Evolutionary conservation across 2,329 filamentous ascomycete species (phyloP).

Genomic region (Cyphellophora attinorum): DNA sequence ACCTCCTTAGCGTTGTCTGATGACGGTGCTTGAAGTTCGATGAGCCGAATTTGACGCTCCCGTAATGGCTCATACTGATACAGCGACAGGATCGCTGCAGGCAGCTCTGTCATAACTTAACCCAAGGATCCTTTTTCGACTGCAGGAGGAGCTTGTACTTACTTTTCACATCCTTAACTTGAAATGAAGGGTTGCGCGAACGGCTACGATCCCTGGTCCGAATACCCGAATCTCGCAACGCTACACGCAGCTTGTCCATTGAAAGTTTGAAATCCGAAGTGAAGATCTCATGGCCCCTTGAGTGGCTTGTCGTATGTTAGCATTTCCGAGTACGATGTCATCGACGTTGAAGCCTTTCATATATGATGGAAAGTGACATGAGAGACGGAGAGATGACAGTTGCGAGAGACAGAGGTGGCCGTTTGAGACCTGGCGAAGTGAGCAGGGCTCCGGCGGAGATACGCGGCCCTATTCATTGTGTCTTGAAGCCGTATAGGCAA

Average conservation of each 20-base stretch:
- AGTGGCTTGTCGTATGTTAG: too few species aligned
- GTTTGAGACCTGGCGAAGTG: too few species aligned
- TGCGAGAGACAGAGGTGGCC: too few species aligned
- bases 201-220: conserved; percentile 1
- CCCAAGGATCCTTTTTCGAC: not conserved
- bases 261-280: conserved; percentile 10
- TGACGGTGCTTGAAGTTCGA: not conserved
- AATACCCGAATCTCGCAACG: not conserved
- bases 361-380: too few species aligned
- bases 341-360: too few species aligned
- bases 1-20: not conserved
- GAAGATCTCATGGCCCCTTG: too few species aligned
- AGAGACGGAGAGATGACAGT: too few species aligned
- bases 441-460: too few species aligned
- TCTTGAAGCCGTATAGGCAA: too few species aligned
- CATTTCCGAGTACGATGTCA: too few species aligned
- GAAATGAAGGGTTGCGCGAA: conserved; percentile 1
- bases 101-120: too few species aligned
- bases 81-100: not conserved
- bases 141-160: conserved; percentile 2
- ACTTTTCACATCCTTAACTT: not conserved
- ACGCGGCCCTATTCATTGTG: too few species aligned
- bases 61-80: not conserved
- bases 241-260: not conserved
- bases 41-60: not conserved